A percentile compares a stretch with the other conserved stretches of the same genome.
Evolutionary conservation across 345 rosid genomes (phyloP).

Genomic region (Alliaria petiolata): DNA sequence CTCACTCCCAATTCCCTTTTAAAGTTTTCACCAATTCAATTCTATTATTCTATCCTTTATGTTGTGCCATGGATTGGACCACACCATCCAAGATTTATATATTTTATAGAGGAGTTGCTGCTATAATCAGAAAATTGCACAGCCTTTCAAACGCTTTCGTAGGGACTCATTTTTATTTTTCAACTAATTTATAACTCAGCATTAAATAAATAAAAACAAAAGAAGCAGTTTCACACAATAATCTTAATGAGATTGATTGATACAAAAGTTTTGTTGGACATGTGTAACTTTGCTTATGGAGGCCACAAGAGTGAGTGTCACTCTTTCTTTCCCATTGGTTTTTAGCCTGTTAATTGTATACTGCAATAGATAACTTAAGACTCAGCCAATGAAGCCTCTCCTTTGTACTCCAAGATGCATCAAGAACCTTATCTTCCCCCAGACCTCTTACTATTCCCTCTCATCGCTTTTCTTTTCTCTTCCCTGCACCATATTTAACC

Average conservation of each 20-base stretch:
- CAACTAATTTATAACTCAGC: neutral
- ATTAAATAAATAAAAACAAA: neutral
- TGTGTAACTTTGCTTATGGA: neutral
- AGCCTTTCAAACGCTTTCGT: neutral
- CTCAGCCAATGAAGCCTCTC: neutral
- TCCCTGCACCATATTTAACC: constrained; percentile 46
- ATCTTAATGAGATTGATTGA: constrained; percentile 8
- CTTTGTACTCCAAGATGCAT: constrained; percentile 6
- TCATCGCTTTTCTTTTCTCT: constrained; percentile 58
- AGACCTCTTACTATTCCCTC: constrained; percentile 25
- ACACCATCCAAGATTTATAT: neutral
- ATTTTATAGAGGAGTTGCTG: too few relatives aligned
- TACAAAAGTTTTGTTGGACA: constrained; percentile 14
- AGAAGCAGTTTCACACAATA: neutral
- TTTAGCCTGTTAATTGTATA: neutral
- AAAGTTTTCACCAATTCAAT: neutral
- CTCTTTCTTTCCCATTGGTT: neutral
- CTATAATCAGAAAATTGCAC: neutral
- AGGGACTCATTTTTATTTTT: neutral
- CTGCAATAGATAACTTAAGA: neutral
- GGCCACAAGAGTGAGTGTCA: neutral
- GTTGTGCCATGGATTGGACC: neutral
- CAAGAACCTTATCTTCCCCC: constrained; percentile 8
- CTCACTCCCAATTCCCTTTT: neutral
- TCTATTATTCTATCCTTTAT: neutral